Base-by-base conservation (phyloP, 2,329 filamentous ascomycete species). In the Diaporthe velutina region DNA sequence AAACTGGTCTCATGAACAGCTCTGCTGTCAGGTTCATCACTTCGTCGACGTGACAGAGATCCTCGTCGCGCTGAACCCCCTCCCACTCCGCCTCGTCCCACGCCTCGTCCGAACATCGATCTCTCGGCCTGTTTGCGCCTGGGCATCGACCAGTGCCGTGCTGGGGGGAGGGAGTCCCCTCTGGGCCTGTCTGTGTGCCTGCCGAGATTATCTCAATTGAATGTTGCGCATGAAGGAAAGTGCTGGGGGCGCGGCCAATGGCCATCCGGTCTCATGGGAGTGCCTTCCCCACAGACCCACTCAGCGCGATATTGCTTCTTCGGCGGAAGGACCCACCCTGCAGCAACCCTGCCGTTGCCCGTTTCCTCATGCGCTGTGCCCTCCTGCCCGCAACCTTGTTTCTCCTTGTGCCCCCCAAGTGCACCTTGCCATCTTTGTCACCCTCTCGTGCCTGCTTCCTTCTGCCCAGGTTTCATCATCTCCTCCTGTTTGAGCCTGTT, bases 401-500 rank as follows among this genome's bases (percentile, higher is more conserved):
- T 42, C 38, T 50, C 30, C 19, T 67, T n/a, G 42, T 66, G 61
- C 30, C 58, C 54, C 19, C 15, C 35, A 15, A 17, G 38, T 35
- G 28, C 54, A 70, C 55, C 68, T 58, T 72, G 73, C 58, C 73
- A 48, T 48, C 64, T 67, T 67, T 52, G 45, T 67, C 64, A 52
- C 64, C 64, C 64, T 33, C 64, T 52, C 30, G 45, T 22, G 48
- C 64, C n/a, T 54, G 48, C 64, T 54, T 68, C 64, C 35, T 38
- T 19, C 64, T 42, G 70, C 61, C 70, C 60, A 64, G 52, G 73
- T 75, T 75, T 75, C 73, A 75, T 61, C 73, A 73, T 73, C 54
- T 68, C 70, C 73, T 75, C 70, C 60, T 68, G 61, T 64, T 71
- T 48, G 67, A 61, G 54, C 67, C 45, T 55, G 60, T 17, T 25